A percentile compares a stretch with the other conserved stretches of the same genome.
Conservation (phyloP, 176 grass and related monocot species). For the Juncus effusus region DNA sequence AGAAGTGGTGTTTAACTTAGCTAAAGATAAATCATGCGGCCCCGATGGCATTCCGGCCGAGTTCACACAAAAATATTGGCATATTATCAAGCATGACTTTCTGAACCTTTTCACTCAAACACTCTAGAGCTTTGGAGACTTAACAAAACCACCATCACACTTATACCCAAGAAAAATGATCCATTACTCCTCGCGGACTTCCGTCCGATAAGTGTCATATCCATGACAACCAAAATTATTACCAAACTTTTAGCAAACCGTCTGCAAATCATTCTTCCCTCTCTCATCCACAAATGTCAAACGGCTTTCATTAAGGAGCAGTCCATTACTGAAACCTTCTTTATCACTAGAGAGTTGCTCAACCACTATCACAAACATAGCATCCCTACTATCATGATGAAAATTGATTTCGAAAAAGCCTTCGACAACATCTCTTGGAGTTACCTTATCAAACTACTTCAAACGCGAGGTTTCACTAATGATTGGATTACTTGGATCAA, state of each 20-base stretch:
- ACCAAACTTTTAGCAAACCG: neutral
- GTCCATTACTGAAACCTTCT: neutral
- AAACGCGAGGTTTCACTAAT: neutral
- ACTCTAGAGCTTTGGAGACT: no score
- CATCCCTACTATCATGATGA: neutral
- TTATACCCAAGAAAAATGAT: neutral
- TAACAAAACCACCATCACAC: neutral
- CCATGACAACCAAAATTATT: neutral
- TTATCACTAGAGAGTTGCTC: neutral
- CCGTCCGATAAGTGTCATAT: slow-evolving; percentile 1
- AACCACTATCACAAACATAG: neutral
- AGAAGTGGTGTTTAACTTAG: no score
- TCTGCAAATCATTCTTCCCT: neutral
- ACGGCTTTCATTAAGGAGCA: neutral
- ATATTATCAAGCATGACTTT: no score
- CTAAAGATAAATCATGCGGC: no score
- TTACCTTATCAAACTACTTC: neutral
- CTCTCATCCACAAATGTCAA: neutral
- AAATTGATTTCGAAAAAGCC: slow-evolving; percentile 4
- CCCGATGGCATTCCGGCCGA: no score
- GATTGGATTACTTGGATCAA: neutral
- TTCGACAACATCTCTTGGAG: neutral
- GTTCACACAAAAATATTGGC: no score
- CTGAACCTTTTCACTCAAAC: no score
- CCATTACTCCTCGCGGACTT: neutral